Base-by-base conservation (phyloP, 257 asterid genomes). In the Jacaranda mimosifolia region DNA sequence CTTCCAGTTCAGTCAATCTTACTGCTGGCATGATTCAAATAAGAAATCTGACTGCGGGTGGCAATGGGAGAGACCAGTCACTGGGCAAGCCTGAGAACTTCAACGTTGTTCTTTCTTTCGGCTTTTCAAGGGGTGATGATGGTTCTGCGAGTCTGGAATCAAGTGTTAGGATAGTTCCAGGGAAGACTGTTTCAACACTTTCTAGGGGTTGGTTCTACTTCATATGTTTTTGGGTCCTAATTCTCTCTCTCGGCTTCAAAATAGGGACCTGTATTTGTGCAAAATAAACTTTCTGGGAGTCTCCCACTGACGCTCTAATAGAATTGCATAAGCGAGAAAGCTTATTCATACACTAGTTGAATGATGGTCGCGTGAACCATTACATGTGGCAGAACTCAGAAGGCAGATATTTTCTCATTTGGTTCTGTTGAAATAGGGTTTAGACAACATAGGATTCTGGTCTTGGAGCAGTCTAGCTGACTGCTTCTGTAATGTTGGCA, bases 21-120 rank as follows among this genome's bases (percentile, higher is more conserved):
- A 91, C 97, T 5, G 97, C 96, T 5, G 97, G 98, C 87, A 80
- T 93, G 90, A 83, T 96, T 39, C 92, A 81, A 14, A 87, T 74
- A 70, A 76, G 84, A 71, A 81, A 85, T 55, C 7, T 84, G 78
- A 71, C 82, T 5, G 21, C 76, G 3, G 80, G 79, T 60, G 71
- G 78, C 63, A 57, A 72, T 19, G 86, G 80, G 26, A 71, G 72
- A 39, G 85, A 81, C 73, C 78, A 70, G 73, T 59, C 80, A 51
- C 63, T 81, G 18, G 78, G 82, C 70, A 91, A 92, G 94, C 85
- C 82, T n/a, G 85, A 81, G 65, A 78, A 79, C 75, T 79, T 85
- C 83, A 90, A 90, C 75, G 62, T 92, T 21, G 69, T 86, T 49
- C 87, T 95, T 18, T 91, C 98, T 9, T 87, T 95, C 70, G 93